A percentile compares a stretch with the other conserved stretches of the same genome.
Evolutionary conservation across 2,329 filamentous ascomycete genomes (phyloP).

Genomic region (Lecanosticta acicola): DNA sequence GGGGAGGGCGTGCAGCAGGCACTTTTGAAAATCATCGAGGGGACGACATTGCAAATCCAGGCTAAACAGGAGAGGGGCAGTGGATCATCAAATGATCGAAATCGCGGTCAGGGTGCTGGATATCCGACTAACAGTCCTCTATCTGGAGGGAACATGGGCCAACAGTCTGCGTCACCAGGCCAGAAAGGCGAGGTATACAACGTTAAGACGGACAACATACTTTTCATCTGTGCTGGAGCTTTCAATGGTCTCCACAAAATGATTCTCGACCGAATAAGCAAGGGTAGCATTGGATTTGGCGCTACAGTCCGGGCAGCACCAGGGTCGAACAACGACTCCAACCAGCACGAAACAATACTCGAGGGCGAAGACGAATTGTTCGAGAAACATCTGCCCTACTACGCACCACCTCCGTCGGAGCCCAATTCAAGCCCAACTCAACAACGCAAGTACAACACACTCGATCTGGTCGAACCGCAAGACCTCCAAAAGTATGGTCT

Average conservation of each 20-base stretch:
- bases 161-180: conserved; percentile 22
- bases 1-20: conserved; percentile 97
- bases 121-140: conserved; percentile 35
- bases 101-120: conserved; percentile 18
- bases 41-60: conserved; percentile 85
- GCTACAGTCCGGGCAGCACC: conserved; percentile 61
- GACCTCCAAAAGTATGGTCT: conserved; percentile 62
- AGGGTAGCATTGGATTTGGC: conserved; percentile 84
- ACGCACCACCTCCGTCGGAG: conserved; percentile 30
- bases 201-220: conserved; percentile 89
- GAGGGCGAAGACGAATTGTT: conserved; percentile 53
- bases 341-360: conserved; percentile 54
- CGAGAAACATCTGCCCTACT: conserved; percentile 45
- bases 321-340: conserved; percentile 27
- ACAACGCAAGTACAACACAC: conserved; percentile 62
- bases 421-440: conserved; percentile 4
- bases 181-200: conserved; percentile 58
- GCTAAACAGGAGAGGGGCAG: conserved; percentile 67
- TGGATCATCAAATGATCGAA: conserved; percentile 14
- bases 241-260: conserved; percentile 89
- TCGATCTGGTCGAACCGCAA: conserved; percentile 70
- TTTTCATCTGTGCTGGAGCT: conserved; percentile 94
- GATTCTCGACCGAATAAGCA: conserved; percentile 79
- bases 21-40: conserved; percentile 90
- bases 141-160: conserved; percentile 31